These are phyloP conservation scores for Tremella yokohamensis DNA, from an alignment of 768 basidiomycete species.

Conservation along the genomic window DNA sequence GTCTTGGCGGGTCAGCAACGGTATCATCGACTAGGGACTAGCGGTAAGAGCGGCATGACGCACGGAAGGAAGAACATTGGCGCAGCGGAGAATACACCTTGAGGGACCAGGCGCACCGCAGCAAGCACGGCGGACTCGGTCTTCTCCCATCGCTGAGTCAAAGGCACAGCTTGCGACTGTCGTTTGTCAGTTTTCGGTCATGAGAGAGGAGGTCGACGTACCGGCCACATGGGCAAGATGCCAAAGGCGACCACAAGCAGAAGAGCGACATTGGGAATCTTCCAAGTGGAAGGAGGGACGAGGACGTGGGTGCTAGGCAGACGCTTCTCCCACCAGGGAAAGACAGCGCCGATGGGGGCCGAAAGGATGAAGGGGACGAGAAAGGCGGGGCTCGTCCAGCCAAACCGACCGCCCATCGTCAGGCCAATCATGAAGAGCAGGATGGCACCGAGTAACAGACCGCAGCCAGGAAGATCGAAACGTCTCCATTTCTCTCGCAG, in stretches of 20 bases:
- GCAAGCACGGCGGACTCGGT: conserved; percentile 18
- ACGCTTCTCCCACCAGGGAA: conserved; percentile 35
- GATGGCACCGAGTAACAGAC: conserved; percentile 28
- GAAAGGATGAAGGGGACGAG: conserved; percentile 37
- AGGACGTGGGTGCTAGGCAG: conserved; percentile 20
- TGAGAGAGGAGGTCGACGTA: conserved; percentile 12
- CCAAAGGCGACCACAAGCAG: conserved; percentile 30
- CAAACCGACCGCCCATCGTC: conserved; percentile 39
- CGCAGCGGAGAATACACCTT: conserved; percentile 12
- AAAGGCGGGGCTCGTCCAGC: conserved; percentile 31
- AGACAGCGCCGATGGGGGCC: conserved; percentile 21
- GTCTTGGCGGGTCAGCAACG: not conserved
- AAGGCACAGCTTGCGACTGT: conserved; percentile 1
- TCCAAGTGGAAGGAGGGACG: conserved; percentile 39
- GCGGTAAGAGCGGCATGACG: too few species aligned
- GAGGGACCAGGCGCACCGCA: conserved; percentile 25
- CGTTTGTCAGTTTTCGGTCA: not conserved
- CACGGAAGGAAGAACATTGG: conserved; percentile 5
- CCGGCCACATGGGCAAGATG: conserved; percentile 20
- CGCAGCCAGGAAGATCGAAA: conserved; percentile 13
- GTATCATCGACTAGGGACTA: not conserved
- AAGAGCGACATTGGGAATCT: conserved; percentile 37
- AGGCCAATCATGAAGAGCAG: conserved; percentile 40
- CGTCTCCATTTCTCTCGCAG: conserved; percentile 19
- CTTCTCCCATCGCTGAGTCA: conserved; percentile 1